Conservation (phyloP, 2,329 filamentous ascomycete species). For the Xylaria polymorpha region DNA sequence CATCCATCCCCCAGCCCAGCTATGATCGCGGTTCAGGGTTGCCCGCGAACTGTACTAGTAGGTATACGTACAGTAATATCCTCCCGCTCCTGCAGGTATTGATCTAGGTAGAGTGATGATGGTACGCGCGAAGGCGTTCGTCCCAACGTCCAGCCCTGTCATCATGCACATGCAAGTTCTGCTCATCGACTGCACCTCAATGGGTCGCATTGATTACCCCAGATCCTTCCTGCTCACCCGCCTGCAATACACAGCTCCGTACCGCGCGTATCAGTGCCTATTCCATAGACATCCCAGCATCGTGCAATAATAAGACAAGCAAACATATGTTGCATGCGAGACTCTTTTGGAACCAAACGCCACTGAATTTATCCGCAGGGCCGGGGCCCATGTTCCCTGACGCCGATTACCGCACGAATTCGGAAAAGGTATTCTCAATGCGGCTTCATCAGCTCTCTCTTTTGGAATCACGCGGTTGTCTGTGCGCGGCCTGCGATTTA, state of each 20-base stretch:
- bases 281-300: not conserved
- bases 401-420: slow-evolving; percentile 19
- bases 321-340: slow-evolving; percentile 14
- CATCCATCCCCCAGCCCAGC: slow-evolving; percentile 33
- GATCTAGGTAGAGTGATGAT: slow-evolving; percentile 5
- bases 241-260: not conserved
- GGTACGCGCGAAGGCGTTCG: slow-evolving; percentile 15
- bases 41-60: slow-evolving; percentile 6
- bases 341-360: slow-evolving; percentile 30
- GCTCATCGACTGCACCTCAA: not conserved
- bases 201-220: slow-evolving; percentile 1
- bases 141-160: slow-evolving; percentile 26
- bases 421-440: slow-evolving; percentile 17
- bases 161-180: slow-evolving; percentile 22
- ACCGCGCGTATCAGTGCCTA: not conserved
- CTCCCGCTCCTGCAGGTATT: slow-evolving; percentile 8
- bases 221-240: not conserved
- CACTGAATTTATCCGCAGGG: slow-evolving; percentile 22
- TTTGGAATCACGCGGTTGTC: slow-evolving; percentile 7
- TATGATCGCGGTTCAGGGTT: slow-evolving; percentile 18
- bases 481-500: slow-evolving; percentile 14
- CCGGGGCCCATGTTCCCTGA: not conserved
- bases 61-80: slow-evolving; percentile 1
- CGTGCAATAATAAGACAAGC: slow-evolving; percentile 13
- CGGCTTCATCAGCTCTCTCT: slow-evolving; percentile 11